Evolutionary conservation across 1,284 basidiomycete genomes (phyloP).

Genomic region (Boletellus deceptivus): DNA sequence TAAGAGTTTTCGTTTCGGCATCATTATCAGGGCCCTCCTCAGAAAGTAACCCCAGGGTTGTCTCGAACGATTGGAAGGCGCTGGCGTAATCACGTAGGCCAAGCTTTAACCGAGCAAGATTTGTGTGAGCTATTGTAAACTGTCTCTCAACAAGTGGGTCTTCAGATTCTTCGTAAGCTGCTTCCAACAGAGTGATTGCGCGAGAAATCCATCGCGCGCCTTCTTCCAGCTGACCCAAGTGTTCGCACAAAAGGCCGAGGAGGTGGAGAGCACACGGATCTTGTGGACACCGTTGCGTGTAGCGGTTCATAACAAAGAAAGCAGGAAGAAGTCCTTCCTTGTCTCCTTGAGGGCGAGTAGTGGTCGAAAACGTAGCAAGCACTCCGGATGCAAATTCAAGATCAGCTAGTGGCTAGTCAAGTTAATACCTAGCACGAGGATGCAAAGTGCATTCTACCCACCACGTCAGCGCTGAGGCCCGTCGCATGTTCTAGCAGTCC

Average conservation of each 20-base stretch:
- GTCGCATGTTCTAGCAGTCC: conserved; percentile 84
- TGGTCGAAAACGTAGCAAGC: conserved; percentile 47
- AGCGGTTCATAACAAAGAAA: conserved; percentile 81
- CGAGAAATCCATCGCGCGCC: conserved; percentile 61
- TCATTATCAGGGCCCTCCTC: conserved; percentile 31
- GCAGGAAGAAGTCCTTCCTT: conserved; percentile 61
- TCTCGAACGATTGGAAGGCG: conserved; percentile 72
- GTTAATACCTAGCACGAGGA: conserved; percentile 9
- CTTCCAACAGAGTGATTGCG: conserved; percentile 76
- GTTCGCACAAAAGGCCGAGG: conserved; percentile 83
- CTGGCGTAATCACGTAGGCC: conserved; percentile 55
- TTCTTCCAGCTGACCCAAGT: conserved; percentile 69
- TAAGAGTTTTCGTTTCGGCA: conserved; percentile 38
- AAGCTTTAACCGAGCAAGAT: conserved; percentile 78
- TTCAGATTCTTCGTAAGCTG: conserved; percentile 86
- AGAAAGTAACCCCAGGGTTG: conserved; percentile 68
- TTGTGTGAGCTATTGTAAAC: conserved; percentile 82
- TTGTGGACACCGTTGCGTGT: conserved; percentile 63
- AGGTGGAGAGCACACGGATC: conserved; percentile 84
- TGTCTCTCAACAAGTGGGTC: conserved; percentile 71
- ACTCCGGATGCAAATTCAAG: conserved; percentile 72
- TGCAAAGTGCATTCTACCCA: conserved; percentile 39
- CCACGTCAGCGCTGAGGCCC: conserved; percentile 66
- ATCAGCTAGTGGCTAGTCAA: conserved; percentile 74
- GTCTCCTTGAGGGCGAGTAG: conserved; percentile 26